Conservation (phyloP, 164 flowering plant species). For the Annona cherimola region DNA sequence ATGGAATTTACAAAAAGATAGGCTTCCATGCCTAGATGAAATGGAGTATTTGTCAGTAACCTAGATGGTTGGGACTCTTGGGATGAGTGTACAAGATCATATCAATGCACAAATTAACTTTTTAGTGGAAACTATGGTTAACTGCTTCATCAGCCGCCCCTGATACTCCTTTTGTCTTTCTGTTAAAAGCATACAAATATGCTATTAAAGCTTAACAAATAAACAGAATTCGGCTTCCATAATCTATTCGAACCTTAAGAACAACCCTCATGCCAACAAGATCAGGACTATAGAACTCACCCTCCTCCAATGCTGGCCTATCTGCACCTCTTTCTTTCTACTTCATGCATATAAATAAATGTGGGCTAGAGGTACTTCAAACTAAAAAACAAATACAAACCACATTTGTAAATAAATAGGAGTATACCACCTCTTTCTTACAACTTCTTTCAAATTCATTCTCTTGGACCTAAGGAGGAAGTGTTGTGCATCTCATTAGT, state of each 20-base stretch:
- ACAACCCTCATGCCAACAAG: constrained; percentile 89
- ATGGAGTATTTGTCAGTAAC: too few relatives aligned
- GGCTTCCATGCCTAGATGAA: background rate
- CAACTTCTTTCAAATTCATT: background rate
- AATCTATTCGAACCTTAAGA: constrained; percentile 59
- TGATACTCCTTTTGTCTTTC: too few relatives aligned
- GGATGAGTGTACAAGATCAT: too few relatives aligned
- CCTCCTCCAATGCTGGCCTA: constrained; percentile 76
- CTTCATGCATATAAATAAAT: constrained; percentile 70
- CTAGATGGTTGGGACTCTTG: too few relatives aligned
- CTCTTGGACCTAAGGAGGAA: background rate
- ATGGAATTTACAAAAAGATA: background rate
- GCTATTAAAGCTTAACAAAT: too few relatives aligned
- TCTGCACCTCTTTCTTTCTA: constrained; percentile 67
- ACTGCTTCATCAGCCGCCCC: too few relatives aligned
- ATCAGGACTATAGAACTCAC: constrained; percentile 79
- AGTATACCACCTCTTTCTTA: background rate
- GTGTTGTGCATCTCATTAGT: background rate
- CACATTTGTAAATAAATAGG: background rate
- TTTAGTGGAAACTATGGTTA: too few relatives aligned
- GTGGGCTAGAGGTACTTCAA: constrained; percentile 41
- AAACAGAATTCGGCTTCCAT: too few relatives aligned
- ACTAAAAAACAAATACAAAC: too few relatives aligned
- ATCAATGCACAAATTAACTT: too few relatives aligned
- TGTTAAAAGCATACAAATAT: too few relatives aligned